Evolutionary conservation across 2,329 filamentous ascomycete species (phyloP).

Genomic region (Dryadomyces quercus-mongolicae): DNA sequence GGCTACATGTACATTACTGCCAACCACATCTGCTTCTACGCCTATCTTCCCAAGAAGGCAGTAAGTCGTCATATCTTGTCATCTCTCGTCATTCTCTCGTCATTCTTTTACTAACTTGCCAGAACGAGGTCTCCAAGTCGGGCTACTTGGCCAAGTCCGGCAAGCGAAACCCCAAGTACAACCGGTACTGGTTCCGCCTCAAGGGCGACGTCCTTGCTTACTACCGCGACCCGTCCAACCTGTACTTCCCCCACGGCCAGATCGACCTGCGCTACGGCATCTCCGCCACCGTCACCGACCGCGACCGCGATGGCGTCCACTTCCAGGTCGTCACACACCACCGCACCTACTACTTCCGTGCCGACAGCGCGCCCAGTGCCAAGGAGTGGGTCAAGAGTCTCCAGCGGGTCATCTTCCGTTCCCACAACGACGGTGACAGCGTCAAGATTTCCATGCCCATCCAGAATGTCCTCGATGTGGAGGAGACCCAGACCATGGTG

Average conservation of each 20-base stretch:
- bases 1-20: conserved; percentile 94
- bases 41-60: conserved; percentile 88
- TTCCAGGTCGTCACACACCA: conserved; percentile 77
- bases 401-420: conserved; percentile 89
- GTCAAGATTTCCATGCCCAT: conserved; percentile 92
- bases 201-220: conserved; percentile 90
- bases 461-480: conserved; percentile 80
- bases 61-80: conserved; percentile 32
- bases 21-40: conserved; percentile 92
- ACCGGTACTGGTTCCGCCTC: conserved; percentile 83
- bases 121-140: conserved; percentile 69
- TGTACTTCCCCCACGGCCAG: conserved; percentile 85
- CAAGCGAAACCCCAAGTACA: conserved; percentile 75
- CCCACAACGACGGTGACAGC: conserved; percentile 91
- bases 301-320: conserved; percentile 62
- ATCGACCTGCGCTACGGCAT: conserved; percentile 89
- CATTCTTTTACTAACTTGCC: conserved; percentile 1
- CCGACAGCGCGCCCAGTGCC: conserved; percentile 76
- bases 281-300: conserved; percentile 57
- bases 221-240: conserved; percentile 68
- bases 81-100: not conserved
- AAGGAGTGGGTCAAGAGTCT: conserved; percentile 95
- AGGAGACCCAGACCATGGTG: conserved; percentile 71
- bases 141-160: conserved; percentile 84
- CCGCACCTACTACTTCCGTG: conserved; percentile 74